These are phyloP conservation scores for Eragrostis tef DNA, from an alignment of 202 grass and related monocot species.

Conservation along the genomic window DNA sequence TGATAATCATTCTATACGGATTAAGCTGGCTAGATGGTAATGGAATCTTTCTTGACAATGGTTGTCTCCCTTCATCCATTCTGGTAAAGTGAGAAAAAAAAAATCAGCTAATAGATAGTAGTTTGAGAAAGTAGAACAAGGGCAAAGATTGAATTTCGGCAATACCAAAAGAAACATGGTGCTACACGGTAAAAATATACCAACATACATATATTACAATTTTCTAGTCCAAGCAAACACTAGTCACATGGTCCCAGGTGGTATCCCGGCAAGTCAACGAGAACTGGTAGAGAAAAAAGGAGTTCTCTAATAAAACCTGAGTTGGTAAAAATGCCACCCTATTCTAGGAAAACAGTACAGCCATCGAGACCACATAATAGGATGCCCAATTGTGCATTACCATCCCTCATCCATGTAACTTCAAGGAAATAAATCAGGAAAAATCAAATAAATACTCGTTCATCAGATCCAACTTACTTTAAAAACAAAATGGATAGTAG, in stretches of 20 bases:
- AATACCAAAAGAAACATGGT: neutral
- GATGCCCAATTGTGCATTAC: neutral
- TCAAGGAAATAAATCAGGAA: neutral
- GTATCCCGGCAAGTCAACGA: neutral
- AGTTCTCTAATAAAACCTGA: neutral
- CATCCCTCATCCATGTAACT: slow-evolving; percentile 18
- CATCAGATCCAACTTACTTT: neutral
- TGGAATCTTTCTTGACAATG: slow-evolving; percentile 82
- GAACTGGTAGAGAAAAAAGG: neutral
- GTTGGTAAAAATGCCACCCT: neutral
- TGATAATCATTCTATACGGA: slow-evolving; percentile 88
- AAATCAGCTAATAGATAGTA: neutral
- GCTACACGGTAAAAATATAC: too few species aligned
- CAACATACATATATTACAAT: neutral
- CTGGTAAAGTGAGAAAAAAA: slow-evolving; percentile 46
- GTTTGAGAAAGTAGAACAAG: slow-evolving; percentile 12
- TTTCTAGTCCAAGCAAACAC: neutral
- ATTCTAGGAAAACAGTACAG: neutral
- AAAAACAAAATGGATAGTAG: neutral
- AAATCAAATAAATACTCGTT: neutral
- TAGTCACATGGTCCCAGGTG: neutral
- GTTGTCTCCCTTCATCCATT: slow-evolving; percentile 94
- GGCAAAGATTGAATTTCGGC: neutral
- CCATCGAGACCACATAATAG: neutral
- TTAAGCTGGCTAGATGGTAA: slow-evolving; percentile 82